phyloP scores from a whole-genome alignment of 495 filamentous ascomycete genomes.

The Neurospora discreta region DNA sequence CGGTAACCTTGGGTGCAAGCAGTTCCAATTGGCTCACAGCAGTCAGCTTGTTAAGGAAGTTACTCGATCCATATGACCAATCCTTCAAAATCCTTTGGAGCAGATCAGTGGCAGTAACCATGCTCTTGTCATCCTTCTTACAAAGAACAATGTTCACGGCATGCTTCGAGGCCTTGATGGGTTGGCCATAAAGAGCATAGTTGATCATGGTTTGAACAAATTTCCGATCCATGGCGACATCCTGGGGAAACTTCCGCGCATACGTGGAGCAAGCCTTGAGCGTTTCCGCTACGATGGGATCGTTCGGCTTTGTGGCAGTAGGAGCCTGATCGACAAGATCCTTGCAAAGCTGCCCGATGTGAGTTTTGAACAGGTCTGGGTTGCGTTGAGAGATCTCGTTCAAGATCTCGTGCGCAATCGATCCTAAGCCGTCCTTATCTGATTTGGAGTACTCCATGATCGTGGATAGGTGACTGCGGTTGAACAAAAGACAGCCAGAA shows the following conservation, averaged over 20 bases:
- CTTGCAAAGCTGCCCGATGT: constrained; percentile 85
- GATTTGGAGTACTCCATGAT: constrained; percentile 79
- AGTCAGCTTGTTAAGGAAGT: constrained; percentile 78
- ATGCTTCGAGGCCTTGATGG: constrained; percentile 79
- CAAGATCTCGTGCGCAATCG: constrained; percentile 77
- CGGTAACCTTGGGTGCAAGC: constrained; percentile 59
- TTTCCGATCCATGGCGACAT: constrained; percentile 76
- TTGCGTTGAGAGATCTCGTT: constrained; percentile 85
- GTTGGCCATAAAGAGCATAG: constrained; percentile 72
- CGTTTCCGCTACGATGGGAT: constrained; percentile 65
- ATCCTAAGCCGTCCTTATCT: constrained; percentile 64
- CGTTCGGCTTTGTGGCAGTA: constrained; percentile 49
- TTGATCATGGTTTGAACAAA: constrained; percentile 69
- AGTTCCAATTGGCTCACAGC: constrained; percentile 75
- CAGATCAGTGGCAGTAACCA: constrained; percentile 71
- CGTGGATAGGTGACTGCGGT: constrained; percentile 81
- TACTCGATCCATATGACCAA: constrained; percentile 62
- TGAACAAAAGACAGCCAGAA: constrained; percentile 74
- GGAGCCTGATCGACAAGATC: constrained; percentile 73
- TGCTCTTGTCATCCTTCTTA: constrained; percentile 67
- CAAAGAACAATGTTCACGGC: constrained; percentile 83
- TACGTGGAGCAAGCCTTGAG: constrained; percentile 89
- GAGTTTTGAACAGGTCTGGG: constrained; percentile 80
- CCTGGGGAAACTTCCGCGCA: constrained; percentile 69
- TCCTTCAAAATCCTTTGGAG: constrained; percentile 59